Base-by-base conservation (phyloP, 306 rosid genomes). In the Cucumis melo region DNA sequence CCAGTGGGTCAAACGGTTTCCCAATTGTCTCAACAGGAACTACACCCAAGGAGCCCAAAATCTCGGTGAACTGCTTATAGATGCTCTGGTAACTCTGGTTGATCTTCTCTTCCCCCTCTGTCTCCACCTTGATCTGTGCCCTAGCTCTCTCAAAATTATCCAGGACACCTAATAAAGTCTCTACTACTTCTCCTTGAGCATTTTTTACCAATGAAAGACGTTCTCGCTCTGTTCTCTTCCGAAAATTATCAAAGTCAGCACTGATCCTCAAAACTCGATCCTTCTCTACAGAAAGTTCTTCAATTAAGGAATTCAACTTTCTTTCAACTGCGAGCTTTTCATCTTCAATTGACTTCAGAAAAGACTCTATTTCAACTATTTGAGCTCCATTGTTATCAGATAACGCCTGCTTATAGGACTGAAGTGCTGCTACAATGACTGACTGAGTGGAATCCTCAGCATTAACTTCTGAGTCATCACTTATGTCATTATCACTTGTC, bases 121-220 rank as follows among this genome's bases (percentile, higher is more conserved):
- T 91, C 86, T 88, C 98, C 82, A 91, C 85, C 82, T 93, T 93
- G 55, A 93, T 88, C 83, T 91, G 97, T 63, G 89, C 0, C 85
- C 87, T 91, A 44, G 98, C 98, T 82, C 98, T 91, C 90, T 93
- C 98, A 79, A 93, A 93, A 85, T 93, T 93, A 87, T 93, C 98
- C 83, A 93, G 65, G 14, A 93, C 91, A 19, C 86, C 60, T 78
- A 93, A 87, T 75, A 93, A 83, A 79, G 88, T 88, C 89, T 93
- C 98, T 73, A 90, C 88, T 64, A 93, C 89, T 86, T 91, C 97
- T 38, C 97, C 98, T 80, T 93, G 92, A 78, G 96, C 96, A 86
- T 93, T 93, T 75, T 89, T 84, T 60, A 91, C 92, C 75, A 90
- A 79, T 24, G 97, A 91, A 80, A 82, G 82, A 68, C 97, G 96